Percentiles rank a stretch among this genome's conserved stretches.
Conservation (phyloP, 129 eudicot genomes). For the Escallonia herrerae region DNA sequence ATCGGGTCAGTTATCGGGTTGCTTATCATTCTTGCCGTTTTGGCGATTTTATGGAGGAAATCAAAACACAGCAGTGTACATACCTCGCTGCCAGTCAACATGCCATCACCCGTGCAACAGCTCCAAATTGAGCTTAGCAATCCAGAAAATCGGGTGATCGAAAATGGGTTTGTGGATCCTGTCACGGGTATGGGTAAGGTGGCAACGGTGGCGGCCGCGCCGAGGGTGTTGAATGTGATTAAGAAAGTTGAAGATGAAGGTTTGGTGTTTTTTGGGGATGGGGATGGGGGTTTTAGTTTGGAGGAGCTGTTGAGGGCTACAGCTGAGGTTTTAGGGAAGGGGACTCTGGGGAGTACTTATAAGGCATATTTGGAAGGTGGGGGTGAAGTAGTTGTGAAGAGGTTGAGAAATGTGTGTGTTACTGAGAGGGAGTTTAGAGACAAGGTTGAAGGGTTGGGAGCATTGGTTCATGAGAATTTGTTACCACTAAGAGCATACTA, state of each 20-base stretch:
- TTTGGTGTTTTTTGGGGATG: constrained; percentile 36
- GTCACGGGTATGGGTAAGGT: not conserved
- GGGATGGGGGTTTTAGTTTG: constrained; percentile 26
- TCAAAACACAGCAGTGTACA: constrained; percentile 10
- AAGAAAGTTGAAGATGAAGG: constrained; percentile 22
- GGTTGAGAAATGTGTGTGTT: constrained; percentile 49
- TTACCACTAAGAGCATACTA: constrained; percentile 46
- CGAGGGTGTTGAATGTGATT: not conserved
- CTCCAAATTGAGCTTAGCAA: constrained; percentile 10
- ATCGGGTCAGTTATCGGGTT: constrained; percentile 41
- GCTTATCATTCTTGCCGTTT: constrained; percentile 13
- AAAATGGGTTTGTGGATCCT: constrained; percentile 12
- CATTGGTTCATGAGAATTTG: constrained; percentile 49
- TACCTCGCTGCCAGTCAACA: constrained; percentile 10
- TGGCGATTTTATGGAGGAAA: constrained; percentile 17
- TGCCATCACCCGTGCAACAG: constrained; percentile 28
- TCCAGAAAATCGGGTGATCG: constrained; percentile 17
- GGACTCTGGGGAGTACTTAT: constrained; percentile 48
- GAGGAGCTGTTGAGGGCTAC: constrained; percentile 55
- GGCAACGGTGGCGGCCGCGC: not conserved
- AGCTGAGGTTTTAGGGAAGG: constrained; percentile 64
- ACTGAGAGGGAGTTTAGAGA: constrained; percentile 42
- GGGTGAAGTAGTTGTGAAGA: constrained; percentile 48
- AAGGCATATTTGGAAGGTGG: constrained; percentile 46
- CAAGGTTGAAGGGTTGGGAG: constrained; percentile 36